A percentile compares a stretch with the other conserved stretches of the same genome.
Conservation (phyloP, 2,329 filamentous ascomycete species). For the Fusarium chaquense region DNA sequence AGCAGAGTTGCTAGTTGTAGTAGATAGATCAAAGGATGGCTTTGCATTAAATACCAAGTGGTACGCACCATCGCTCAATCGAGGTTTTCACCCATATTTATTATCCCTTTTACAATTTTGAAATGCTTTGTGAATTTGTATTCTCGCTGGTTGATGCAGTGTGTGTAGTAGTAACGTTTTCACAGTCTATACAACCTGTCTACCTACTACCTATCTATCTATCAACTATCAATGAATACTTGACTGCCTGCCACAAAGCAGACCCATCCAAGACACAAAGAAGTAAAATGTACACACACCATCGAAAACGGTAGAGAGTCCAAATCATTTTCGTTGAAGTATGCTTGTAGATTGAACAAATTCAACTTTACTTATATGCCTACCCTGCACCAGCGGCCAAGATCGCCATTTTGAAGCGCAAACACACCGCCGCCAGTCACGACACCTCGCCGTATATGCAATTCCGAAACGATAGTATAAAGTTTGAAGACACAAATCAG, state of each 20-base stretch:
- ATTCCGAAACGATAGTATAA: conserved; percentile 25
- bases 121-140: too few species aligned
- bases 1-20: not conserved
- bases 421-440: conserved; percentile 30
- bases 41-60: not conserved
- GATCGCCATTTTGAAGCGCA: not conserved
- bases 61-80: not conserved
- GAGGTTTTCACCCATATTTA: not conserved
- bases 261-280: not conserved
- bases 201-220: too few species aligned
- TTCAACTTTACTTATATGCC: not conserved
- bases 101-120: too few species aligned
- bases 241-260: too few species aligned
- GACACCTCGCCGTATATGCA: not conserved
- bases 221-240: too few species aligned
- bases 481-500: conserved; percentile 13
- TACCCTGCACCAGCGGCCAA: conserved; percentile 16
- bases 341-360: not conserved
- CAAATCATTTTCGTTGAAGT: not conserved
- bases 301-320: too few species aligned
- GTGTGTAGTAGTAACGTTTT: too few species aligned
- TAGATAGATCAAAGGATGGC: not conserved
- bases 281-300: not conserved
- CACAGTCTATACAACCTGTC: too few species aligned
- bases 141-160: too few species aligned